phyloP scores from a whole-genome alignment of 1,139 yeast species.

The Blastobotrys indianensis region DNA sequence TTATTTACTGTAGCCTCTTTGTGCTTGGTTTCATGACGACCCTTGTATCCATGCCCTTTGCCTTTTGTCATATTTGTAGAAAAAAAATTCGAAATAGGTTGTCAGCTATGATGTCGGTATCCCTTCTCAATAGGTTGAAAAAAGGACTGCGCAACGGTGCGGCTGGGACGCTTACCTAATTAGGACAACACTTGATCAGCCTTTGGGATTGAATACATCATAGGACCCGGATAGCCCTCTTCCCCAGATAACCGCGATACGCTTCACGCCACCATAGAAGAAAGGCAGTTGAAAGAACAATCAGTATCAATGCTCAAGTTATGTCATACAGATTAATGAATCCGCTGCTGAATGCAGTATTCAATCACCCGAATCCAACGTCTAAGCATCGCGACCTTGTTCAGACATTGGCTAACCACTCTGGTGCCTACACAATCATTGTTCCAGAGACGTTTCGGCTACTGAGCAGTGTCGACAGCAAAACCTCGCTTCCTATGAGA shows the following conservation, averaged over 20 bases:
- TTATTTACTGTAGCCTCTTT: slow-evolving; percentile 10
- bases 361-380: slow-evolving; percentile 56
- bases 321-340: slow-evolving; percentile 34
- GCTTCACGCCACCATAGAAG: too few relatives aligned
- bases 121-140: too few relatives aligned
- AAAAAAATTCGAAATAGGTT: too few relatives aligned
- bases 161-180: too few relatives aligned
- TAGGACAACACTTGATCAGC: too few relatives aligned
- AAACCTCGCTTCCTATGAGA: slow-evolving; percentile 40
- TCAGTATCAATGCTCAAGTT: too few relatives aligned
- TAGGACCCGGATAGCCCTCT: too few relatives aligned
- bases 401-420: slow-evolving; percentile 37
- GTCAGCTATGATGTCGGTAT: background rate
- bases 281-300: too few relatives aligned
- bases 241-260: too few relatives aligned
- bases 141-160: too few relatives aligned
- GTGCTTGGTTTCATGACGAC: slow-evolving; percentile 20
- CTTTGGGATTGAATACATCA: too few relatives aligned
- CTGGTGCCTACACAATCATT: slow-evolving; percentile 30
- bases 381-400: slow-evolving; percentile 48
- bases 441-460: slow-evolving; percentile 44
- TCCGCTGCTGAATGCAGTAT: slow-evolving; percentile 61
- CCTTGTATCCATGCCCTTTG: slow-evolving; percentile 12
- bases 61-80: slow-evolving; percentile 14
- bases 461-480: slow-evolving; percentile 45